These are phyloP conservation scores for Parastagonospora nodorum DNA, from an alignment of 2,329 filamentous ascomycete species.

Conservation along the genomic window DNA sequence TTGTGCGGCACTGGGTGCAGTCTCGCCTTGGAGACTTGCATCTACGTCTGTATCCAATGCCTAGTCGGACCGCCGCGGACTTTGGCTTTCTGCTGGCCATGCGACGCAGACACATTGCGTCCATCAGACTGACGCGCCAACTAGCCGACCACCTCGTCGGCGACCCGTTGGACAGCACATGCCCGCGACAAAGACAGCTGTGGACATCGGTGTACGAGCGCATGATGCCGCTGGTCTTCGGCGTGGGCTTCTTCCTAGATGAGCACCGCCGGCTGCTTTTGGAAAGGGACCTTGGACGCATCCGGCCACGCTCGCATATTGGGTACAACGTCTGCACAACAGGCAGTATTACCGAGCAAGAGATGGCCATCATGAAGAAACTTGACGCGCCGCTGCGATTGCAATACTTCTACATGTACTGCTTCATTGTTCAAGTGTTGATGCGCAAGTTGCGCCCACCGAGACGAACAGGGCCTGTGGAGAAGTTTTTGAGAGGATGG, in stretches of 20 bases:
- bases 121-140: conserved; percentile 40
- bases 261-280: conserved; percentile 39
- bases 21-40: conserved; percentile 41
- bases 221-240: conserved; percentile 45
- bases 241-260: conserved; percentile 44
- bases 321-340: conserved; percentile 44
- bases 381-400: conserved; percentile 40
- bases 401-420: conserved; percentile 46
- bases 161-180: conserved; percentile 33
- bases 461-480: conserved; percentile 33
- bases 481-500: conserved; percentile 40
- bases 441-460: conserved; percentile 38
- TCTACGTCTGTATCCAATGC: conserved; percentile 41
- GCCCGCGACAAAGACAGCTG: conserved; percentile 35
- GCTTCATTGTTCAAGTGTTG: conserved; percentile 43
- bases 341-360: conserved; percentile 31
- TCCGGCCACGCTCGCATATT: conserved; percentile 37
- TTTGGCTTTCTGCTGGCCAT: conserved; percentile 43
- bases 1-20: conserved; percentile 44
- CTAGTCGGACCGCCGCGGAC: conserved; percentile 33
- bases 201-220: conserved; percentile 45
- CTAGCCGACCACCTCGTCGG: conserved; percentile 40
- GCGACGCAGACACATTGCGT: conserved; percentile 42
- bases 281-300: conserved; percentile 41
- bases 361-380: conserved; percentile 35